These are phyloP conservation scores for Avena atlantica DNA, from an alignment of 176 grass and related monocot species.

Conservation along the genomic window DNA sequence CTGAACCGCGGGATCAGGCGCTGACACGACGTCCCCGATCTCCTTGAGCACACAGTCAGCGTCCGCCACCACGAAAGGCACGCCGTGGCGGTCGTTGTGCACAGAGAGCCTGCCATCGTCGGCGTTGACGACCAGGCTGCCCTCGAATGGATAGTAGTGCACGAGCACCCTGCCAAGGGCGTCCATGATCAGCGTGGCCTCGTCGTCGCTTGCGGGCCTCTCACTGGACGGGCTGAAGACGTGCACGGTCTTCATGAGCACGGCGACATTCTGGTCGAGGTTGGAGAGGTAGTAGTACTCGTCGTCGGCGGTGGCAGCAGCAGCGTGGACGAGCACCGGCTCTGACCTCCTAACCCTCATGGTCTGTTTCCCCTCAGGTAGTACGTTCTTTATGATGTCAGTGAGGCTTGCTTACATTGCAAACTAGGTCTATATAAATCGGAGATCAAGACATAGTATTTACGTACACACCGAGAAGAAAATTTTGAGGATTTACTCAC, in stretches of 20 bases:
- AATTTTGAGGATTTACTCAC: not conserved
- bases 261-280: slow-evolving; percentile 62
- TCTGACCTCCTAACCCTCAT: slow-evolving; percentile 50
- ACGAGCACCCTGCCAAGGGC: slow-evolving; percentile 60
- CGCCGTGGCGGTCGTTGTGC: slow-evolving; percentile 49
- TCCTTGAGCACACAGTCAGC: slow-evolving; percentile 41
- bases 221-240: slow-evolving; percentile 42
- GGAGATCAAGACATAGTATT: slow-evolving; percentile 6
- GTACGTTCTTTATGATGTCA: slow-evolving; percentile 3
- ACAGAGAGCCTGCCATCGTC: slow-evolving; percentile 63
- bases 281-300: slow-evolving; percentile 68
- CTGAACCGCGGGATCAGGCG: slow-evolving; percentile 40
- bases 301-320: not conserved
- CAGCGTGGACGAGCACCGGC: slow-evolving; percentile 47
- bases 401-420: not conserved
- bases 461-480: not conserved
- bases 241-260: slow-evolving; percentile 71
- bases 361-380: not conserved
- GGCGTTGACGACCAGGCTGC: slow-evolving; percentile 40
- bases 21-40: slow-evolving; percentile 31
- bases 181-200: slow-evolving; percentile 37
- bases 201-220: not conserved
- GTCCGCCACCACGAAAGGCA: slow-evolving; percentile 58
- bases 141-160: slow-evolving; percentile 58
- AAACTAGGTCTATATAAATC: slow-evolving; percentile 5